A percentile compares a stretch with the other conserved stretches of the same genome.
Conservation (phyloP, 2,329 filamentous ascomycete species). For the Colletotrichum somersetense region DNA sequence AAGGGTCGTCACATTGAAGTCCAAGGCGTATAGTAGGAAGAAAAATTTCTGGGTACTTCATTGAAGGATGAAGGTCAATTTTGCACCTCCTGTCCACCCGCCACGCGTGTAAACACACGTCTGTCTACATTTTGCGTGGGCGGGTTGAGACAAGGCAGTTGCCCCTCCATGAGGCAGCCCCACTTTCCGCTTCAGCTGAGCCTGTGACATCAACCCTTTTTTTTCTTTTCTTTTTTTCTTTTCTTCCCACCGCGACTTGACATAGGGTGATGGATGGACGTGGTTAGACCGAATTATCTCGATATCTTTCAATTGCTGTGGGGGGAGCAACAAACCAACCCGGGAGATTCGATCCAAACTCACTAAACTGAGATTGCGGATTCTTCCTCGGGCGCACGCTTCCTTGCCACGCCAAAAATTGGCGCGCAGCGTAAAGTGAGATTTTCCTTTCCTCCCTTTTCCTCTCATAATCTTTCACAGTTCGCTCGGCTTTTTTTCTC, state of each 20-base stretch:
- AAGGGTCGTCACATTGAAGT: background rate
- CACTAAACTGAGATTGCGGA: background rate
- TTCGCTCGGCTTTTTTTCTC: constrained; percentile 1
- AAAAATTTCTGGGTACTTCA: background rate
- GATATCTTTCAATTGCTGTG: background rate
- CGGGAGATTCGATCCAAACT: background rate
- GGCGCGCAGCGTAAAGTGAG: background rate
- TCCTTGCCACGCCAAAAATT: background rate
- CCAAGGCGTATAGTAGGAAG: background rate
- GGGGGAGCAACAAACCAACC: background rate
- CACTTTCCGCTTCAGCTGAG: constrained; percentile 30
- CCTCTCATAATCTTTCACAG: constrained; percentile 15
- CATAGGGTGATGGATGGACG: background rate
- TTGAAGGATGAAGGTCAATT: background rate
- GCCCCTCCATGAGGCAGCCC: constrained; percentile 31
- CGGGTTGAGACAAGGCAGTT: background rate
- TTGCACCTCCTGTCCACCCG: background rate
- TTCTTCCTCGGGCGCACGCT: background rate
- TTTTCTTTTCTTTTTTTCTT: constrained; percentile 12
- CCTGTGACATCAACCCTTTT: constrained; percentile 36
- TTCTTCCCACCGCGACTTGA: background rate
- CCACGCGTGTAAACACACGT: background rate
- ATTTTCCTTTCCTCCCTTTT: constrained; percentile 4
- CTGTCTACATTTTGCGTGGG: background rate
- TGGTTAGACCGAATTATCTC: background rate